Percentiles rank a stretch among this genome's conserved stretches.
Conservation (phyloP, 1,284 basidiomycete species). For the Wallemia ichthyophaga region DNA sequence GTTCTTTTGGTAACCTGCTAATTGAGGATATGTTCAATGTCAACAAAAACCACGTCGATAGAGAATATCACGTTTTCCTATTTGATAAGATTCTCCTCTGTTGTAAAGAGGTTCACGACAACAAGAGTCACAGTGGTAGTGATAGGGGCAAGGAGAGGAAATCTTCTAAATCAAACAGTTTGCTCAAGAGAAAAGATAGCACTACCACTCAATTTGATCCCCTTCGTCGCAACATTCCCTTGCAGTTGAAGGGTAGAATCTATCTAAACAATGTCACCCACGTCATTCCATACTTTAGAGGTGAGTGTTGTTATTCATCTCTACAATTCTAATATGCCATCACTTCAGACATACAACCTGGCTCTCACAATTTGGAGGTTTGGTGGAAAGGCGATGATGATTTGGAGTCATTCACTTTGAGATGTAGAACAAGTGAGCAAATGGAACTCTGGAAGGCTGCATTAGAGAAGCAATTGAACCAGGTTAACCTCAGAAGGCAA, state of each 20-base stretch:
- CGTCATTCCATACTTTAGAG: constrained; percentile 21
- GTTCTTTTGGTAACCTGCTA: constrained; percentile 70
- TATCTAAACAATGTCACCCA: constrained; percentile 83
- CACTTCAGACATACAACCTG: constrained; percentile 16
- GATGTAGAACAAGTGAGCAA: constrained; percentile 75
- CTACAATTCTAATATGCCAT: constrained; percentile 9
- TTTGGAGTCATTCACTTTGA: constrained; percentile 72
- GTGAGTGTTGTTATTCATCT: constrained; percentile 2
- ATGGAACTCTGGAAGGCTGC: constrained; percentile 70
- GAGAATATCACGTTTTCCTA: constrained; percentile 94
- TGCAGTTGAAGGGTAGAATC: constrained; percentile 83
- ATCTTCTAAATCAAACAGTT: constrained; percentile 10
- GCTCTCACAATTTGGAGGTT: constrained; percentile 30
- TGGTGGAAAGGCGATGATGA: constrained; percentile 85
- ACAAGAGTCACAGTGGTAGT: neutral
- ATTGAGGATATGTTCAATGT: constrained; percentile 88
- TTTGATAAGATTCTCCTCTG: constrained; percentile 98
- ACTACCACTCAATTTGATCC: constrained; percentile 17
- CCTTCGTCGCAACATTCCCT: constrained; percentile 41
- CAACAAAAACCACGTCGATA: constrained; percentile 80
- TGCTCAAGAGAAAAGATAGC: constrained; percentile 10
- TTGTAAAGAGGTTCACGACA: constrained; percentile 43
- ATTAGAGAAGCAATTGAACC: constrained; percentile 55
- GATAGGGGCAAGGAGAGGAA: constrained; percentile 20
- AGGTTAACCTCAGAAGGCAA: constrained; percentile 23